phyloP scores from a whole-genome alignment of 768 basidiomycete species.

The Tubosaeta sp. region DNA sequence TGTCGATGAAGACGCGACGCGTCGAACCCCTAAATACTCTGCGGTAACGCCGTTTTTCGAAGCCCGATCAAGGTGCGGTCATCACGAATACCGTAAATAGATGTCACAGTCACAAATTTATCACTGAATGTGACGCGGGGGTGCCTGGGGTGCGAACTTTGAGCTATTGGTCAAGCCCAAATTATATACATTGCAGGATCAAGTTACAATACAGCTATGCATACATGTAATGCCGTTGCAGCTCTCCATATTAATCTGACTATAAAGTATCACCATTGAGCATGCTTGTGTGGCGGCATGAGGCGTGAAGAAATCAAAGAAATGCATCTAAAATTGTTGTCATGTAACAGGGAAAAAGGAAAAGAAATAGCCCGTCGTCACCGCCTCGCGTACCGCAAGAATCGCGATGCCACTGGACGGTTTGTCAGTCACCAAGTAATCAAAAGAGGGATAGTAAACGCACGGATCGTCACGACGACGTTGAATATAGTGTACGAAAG shows the following conservation, averaged over 20 bases:
- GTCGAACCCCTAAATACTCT: too few relatives aligned
- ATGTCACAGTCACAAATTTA: too few relatives aligned
- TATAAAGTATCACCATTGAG: neutral
- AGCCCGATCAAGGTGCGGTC: too few relatives aligned
- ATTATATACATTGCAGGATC: too few relatives aligned
- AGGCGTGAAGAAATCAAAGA: neutral
- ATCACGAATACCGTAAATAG: too few relatives aligned
- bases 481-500: conserved; percentile 73
- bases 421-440: neutral
- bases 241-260: neutral
- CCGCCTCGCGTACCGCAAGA: conserved; percentile 67
- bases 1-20: neutral
- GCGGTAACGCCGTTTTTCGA: too few relatives aligned
- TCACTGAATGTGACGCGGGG: too few relatives aligned
- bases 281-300: neutral
- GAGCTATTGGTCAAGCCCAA: too few relatives aligned
- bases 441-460: conserved; percentile 9
- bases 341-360: neutral
- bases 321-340: neutral
- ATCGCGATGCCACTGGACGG: conserved; percentile 57
- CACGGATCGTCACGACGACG: conserved; percentile 52
- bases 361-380: conserved; percentile 3
- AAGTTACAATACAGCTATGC: neutral
- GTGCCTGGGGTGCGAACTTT: too few relatives aligned
- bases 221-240: neutral